Evolutionary conservation across 83 land plant genomes (phyloP).

Genomic region (Thuja plicata): DNA sequence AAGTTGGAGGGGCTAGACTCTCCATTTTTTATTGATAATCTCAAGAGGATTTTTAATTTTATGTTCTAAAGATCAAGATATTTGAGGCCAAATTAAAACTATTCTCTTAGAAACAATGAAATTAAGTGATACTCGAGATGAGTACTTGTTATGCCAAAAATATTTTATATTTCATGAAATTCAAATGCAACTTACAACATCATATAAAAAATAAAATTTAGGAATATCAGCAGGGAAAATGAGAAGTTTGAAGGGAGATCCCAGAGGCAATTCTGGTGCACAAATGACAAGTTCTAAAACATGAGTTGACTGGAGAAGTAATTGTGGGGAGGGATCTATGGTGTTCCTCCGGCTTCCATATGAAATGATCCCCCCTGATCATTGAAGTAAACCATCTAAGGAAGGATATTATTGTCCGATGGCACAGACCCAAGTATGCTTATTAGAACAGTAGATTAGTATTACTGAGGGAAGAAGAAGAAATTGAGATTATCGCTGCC

Average conservation of each 20-base stretch:
- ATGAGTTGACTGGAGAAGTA: background rate
- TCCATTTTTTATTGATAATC: background rate
- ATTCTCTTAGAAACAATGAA: background rate
- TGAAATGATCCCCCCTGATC: no score
- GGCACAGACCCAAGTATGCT: no score
- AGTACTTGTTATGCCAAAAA: background rate
- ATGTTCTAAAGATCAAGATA: background rate
- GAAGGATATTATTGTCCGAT: no score
- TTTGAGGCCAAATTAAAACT: background rate
- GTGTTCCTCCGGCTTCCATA: background rate
- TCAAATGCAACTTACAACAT: background rate
- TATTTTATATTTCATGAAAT: background rate
- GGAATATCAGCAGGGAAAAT: background rate
- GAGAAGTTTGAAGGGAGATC: background rate
- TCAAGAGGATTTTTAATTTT: no score
- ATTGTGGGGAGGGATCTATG: background rate
- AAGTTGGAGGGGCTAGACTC: background rate
- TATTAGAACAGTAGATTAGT: no score
- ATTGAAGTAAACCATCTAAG: no score
- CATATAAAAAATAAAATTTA: background rate
- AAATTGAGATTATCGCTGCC: no score
- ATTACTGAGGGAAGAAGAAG: no score
- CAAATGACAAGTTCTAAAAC: background rate
- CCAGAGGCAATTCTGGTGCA: background rate
- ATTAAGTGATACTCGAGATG: background rate